These are phyloP conservation scores for Neonectria hederae DNA, from an alignment of 2,329 filamentous ascomycete species.

Conservation along the genomic window DNA sequence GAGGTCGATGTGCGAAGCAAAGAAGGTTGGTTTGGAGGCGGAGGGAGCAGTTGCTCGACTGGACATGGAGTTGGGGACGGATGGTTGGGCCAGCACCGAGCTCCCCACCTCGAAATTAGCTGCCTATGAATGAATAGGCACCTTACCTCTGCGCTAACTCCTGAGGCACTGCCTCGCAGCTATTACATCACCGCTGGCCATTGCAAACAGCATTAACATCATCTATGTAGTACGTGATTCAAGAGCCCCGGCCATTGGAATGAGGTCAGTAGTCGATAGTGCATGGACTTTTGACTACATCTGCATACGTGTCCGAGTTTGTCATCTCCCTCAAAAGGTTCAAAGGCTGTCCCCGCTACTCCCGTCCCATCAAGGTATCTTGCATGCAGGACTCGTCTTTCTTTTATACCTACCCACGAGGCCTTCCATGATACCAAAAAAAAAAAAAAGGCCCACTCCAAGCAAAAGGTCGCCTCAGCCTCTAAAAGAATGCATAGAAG, in stretches of 20 bases:
- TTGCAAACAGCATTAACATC: background rate
- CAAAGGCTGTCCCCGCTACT: background rate
- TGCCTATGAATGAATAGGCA: slow-evolving; percentile 17
- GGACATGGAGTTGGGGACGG: slow-evolving; percentile 15
- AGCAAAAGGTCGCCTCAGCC: slow-evolving; percentile 22
- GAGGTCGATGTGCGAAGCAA: background rate
- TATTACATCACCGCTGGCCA: slow-evolving; percentile 38
- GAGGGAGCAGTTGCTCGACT: slow-evolving; percentile 23
- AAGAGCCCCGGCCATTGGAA: background rate
- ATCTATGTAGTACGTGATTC: background rate
- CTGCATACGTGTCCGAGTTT: background rate
- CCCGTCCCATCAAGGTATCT: background rate
- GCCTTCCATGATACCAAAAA: slow-evolving; percentile 26
- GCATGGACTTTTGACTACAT: slow-evolving; percentile 9
- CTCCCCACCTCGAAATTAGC: slow-evolving; percentile 30
- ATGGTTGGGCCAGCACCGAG: slow-evolving; percentile 15
- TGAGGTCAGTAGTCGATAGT: background rate
- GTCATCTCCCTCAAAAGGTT: background rate
- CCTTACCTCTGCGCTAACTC: slow-evolving; percentile 8
- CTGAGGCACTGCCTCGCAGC: slow-evolving; percentile 15
- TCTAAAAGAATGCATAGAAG: slow-evolving; percentile 30
- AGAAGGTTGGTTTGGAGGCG: slow-evolving; percentile 6
- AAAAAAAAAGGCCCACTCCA: slow-evolving; percentile 17
- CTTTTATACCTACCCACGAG: slow-evolving; percentile 31
- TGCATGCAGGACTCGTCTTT: slow-evolving; percentile 19